A percentile compares a stretch with the other conserved stretches of the same genome.
Evolutionary conservation across 192 early-diverging fungal genomes (phyloP).

Genomic region (Dissophora ornata): DNA sequence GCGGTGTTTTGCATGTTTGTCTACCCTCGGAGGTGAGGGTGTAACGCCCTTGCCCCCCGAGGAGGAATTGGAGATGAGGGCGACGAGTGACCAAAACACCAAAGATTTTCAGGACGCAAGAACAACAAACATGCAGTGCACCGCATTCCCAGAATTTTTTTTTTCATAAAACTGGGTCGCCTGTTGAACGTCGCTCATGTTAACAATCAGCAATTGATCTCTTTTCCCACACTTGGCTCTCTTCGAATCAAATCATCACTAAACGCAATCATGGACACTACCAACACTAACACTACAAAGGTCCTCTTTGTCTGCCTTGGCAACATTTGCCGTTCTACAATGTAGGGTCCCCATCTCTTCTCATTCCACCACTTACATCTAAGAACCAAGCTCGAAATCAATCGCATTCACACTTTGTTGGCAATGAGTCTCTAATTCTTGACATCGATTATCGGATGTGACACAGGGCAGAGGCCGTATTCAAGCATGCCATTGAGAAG

Average conservation of each 20-base stretch:
- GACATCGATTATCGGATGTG: background rate
- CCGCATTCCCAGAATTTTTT: too few relatives aligned
- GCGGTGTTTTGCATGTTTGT: too few relatives aligned
- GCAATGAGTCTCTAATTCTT: background rate
- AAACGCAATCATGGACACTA: background rate
- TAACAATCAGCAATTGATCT: background rate
- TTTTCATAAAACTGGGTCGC: background rate
- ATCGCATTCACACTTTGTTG: background rate
- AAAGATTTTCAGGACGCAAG: constrained; percentile 1
- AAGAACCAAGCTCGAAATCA: too few relatives aligned
- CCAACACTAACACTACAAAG: constrained; percentile 26
- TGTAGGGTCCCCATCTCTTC: constrained; percentile 12
- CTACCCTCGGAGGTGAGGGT: too few relatives aligned
- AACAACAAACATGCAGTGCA: constrained; percentile 24
- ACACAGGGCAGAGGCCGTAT: constrained; percentile 97
- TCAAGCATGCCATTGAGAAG: constrained; percentile 75
- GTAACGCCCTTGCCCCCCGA: too few relatives aligned
- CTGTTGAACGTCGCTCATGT: too few relatives aligned
- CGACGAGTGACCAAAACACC: constrained; percentile 19
- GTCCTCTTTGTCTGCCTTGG: constrained; percentile 77
- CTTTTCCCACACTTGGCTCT: background rate
- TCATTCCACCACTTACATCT: too few relatives aligned
- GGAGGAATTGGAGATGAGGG: too few relatives aligned
- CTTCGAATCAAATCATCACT: background rate
- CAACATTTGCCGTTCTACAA: constrained; percentile 84